phyloP scores from a whole-genome alignment of 495 filamentous ascomycete species.

The Neurospora tetrasperma region DNA sequence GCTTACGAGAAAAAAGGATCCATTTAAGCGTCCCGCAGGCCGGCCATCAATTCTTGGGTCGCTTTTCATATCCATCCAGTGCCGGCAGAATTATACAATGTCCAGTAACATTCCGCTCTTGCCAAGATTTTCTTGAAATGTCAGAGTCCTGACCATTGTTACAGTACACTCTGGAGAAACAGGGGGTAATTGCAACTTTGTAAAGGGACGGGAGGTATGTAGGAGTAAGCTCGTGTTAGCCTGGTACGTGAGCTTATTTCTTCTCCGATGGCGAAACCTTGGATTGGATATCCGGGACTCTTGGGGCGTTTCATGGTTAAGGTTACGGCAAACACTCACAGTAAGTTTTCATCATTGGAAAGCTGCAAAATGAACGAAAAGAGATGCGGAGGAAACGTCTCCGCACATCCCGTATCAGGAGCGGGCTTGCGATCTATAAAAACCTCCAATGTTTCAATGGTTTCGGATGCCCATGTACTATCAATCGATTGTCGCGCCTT shows the following conservation, averaged over 20 bases:
- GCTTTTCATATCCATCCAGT: neutral
- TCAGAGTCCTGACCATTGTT: neutral
- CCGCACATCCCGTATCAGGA: neutral
- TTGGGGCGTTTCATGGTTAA: neutral
- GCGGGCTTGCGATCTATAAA: too few relatives aligned
- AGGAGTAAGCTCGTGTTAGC: neutral
- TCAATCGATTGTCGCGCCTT: too few relatives aligned
- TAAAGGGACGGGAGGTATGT: neutral
- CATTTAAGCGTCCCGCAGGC: neutral
- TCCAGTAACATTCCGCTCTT: neutral
- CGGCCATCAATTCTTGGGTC: neutral
- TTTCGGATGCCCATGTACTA: too few relatives aligned
- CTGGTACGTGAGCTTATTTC: neutral
- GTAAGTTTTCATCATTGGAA: neutral
- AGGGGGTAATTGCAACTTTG: neutral
- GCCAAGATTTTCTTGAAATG: neutral
- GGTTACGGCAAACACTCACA: neutral
- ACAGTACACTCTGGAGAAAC: neutral
- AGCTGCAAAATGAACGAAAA: neutral
- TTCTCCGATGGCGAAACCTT: neutral
- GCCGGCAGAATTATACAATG: neutral
- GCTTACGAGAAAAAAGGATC: neutral
- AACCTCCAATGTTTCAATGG: too few relatives aligned
- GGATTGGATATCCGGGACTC: neutral
- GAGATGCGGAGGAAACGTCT: neutral